These are phyloP conservation scores for Sequoia sempervirens DNA, from an alignment of 75 land plant genomes.

Conservation along the genomic window DNA sequence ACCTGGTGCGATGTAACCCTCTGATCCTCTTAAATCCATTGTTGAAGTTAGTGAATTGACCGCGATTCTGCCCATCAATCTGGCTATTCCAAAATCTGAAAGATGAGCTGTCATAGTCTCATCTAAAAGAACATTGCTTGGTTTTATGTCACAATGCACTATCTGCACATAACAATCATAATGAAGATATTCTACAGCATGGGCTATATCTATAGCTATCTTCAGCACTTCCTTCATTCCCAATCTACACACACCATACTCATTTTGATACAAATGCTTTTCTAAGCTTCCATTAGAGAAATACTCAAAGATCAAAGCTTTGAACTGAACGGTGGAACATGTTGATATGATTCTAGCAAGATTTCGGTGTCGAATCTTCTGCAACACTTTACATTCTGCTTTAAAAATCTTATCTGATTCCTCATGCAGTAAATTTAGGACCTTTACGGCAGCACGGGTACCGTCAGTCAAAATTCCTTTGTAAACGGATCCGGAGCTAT, in stretches of 20 bases:
- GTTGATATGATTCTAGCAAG: neutral
- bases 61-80: neutral
- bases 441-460: neutral
- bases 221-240: constrained; percentile 9
- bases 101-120: neutral
- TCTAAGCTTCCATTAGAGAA: neutral
- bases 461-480: neutral
- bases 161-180: too few relatives aligned
- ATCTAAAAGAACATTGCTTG: constrained; percentile 9
- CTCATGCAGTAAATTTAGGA: neutral
- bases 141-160: neutral
- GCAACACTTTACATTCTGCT: neutral
- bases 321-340: neutral
- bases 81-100: neutral
- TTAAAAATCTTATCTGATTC: neutral
- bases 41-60: neutral
- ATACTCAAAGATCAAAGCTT: neutral
- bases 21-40: neutral
- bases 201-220: constrained; percentile 33
- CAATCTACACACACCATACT: too few relatives aligned
- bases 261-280: neutral
- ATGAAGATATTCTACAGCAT: constrained; percentile 25
- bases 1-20: neutral
- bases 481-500: neutral
- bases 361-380: neutral